Evolutionary conservation across 2,329 filamentous ascomycete genomes (phyloP), one percentile per base, ranked within the genome.

Genomic region (Nothophaeocryptopus gaeumannii): DNA sequence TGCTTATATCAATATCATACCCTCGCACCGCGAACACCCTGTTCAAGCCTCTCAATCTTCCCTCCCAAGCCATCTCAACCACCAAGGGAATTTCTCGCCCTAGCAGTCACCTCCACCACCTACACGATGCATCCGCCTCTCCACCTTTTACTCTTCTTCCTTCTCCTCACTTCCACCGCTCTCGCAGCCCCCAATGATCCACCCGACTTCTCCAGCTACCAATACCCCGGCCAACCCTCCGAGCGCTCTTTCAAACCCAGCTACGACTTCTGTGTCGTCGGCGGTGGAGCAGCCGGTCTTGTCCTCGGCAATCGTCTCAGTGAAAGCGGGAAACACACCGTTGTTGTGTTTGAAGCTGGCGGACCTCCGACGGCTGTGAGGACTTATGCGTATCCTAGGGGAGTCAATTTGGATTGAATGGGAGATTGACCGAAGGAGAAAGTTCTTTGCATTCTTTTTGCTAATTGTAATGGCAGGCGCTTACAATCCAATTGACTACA

Each of bases 201-300:
- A 8, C 51, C 51, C 5, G 51, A 54, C 43, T 51, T 45, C 36
- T 54, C 51, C 8, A 51, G 42, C 14, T 54, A 38, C 39, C 37
- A 39, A 29, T 54, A 50, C 16, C 44, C 51, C 7, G 44, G 43
- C 10, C 37, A 43, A 10, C 51, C 51, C 5, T 15, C 20, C 26
- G 39, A 42, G 30, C 16, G 36, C 8, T 41, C 37, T 8, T 54
- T 51, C 30, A 35, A 51, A 16, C 39, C 51, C n/a, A 32, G 39
- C 15, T 54, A 54, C 43, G 51, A 54, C 34, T 54, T 54, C 26
- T 54, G 51, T 14, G 36, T 54, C 29, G 47, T 54, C 8, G 51
- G 51, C 13, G 51, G 51, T 35, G 57, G 57, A 12, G 58, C 57
- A n/a, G 55, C 57, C 35, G 57, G 57, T 9, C 45, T 59, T 11